These are phyloP conservation scores for Cystoderma amianthinum DNA, from an alignment of 768 basidiomycete genomes.

Conservation along the genomic window DNA sequence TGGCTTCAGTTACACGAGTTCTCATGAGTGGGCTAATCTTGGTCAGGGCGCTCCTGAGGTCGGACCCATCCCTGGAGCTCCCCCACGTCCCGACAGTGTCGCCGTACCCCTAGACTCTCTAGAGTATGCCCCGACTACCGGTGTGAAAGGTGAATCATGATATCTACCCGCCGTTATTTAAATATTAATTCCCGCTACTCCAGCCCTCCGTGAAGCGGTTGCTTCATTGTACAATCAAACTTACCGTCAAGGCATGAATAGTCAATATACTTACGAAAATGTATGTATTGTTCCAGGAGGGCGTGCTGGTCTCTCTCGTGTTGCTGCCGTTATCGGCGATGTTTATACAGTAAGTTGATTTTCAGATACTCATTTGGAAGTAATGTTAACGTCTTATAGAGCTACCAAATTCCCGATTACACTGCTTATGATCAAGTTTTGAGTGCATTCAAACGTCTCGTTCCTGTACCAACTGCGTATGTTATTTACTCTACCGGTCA, in stretches of 20 bases:
- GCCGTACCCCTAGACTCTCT: constrained; percentile 62
- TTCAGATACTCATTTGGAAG: not conserved
- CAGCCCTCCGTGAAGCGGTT: constrained; percentile 82
- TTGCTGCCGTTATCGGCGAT: constrained; percentile 89
- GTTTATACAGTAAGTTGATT: constrained; percentile 62
- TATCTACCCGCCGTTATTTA: not conserved
- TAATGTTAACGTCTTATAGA: constrained; percentile 44
- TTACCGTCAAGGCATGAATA: constrained; percentile 74
- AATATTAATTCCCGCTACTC: constrained; percentile 2
- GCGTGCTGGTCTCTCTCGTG: constrained; percentile 80
- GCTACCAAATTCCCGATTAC: constrained; percentile 90
- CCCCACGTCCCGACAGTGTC: constrained; percentile 58
- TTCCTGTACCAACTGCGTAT: constrained; percentile 86
- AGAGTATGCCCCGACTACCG: constrained; percentile 92
- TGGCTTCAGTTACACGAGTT: constrained; percentile 75
- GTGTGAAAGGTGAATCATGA: constrained; percentile 61
- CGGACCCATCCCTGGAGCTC: constrained; percentile 73
- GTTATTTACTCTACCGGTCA: too few relatives aligned
- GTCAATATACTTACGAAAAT: constrained; percentile 89
- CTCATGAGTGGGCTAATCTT: constrained; percentile 80
- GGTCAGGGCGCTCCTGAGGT: constrained; percentile 94
- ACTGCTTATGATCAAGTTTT: constrained; percentile 84
- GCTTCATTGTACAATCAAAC: constrained; percentile 85
- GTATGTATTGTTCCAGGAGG: constrained; percentile 95
- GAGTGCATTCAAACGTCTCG: constrained; percentile 81